Percentiles rank a stretch among this genome's conserved stretches.
phyloP scores from a whole-genome alignment of 495 filamentous ascomycete species.

The Xylaria scruposa region DNA sequence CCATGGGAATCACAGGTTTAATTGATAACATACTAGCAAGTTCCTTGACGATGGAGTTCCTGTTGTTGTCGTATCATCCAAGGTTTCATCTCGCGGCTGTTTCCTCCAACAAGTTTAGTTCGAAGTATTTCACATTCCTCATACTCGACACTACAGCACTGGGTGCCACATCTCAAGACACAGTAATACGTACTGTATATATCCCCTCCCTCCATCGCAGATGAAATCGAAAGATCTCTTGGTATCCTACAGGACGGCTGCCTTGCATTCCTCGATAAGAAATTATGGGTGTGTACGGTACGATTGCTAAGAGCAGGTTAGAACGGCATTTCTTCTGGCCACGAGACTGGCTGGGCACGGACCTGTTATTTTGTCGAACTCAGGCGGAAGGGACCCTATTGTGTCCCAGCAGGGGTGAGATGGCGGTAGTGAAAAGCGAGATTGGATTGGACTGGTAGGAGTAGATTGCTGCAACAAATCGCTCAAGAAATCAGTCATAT shows the following conservation, averaged over 20 bases:
- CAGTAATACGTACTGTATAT: neutral
- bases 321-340: constrained; percentile 3
- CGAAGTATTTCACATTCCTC: neutral
- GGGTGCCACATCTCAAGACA: neutral
- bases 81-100: neutral
- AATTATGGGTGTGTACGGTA: neutral
- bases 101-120: neutral
- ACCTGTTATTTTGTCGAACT: neutral
- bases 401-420: constrained; percentile 2
- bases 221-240: neutral
- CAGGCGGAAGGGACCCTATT: constrained; percentile 1
- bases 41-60: neutral
- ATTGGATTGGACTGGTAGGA: neutral
- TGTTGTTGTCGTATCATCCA: neutral
- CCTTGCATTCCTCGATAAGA: neutral
- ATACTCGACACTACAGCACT: neutral
- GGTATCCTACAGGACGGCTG: neutral
- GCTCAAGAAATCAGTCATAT: neutral
- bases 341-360: neutral
- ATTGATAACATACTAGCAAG: neutral
- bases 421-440: neutral
- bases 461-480: neutral
- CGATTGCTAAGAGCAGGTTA: neutral
- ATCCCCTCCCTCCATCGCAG: neutral
- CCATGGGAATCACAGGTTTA: neutral